Evolutionary conservation across 306 rosid species (phyloP).

Genomic region (Abrus pulchellus): DNA sequence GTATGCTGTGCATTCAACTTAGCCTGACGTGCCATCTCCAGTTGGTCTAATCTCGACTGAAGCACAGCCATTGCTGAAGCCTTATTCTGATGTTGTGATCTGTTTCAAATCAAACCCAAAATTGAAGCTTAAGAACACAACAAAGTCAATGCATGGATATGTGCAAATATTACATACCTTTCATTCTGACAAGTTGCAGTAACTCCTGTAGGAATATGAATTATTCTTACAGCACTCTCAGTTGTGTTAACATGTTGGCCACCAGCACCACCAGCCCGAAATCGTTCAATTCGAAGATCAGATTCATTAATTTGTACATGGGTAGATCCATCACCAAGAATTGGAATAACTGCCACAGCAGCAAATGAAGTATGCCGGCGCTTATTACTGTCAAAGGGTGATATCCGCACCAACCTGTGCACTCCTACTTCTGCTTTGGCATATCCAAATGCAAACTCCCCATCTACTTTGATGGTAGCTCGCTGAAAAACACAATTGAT

Average conservation of each 20-base stretch:
- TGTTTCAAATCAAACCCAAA: constrained; percentile 50
- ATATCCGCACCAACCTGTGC: constrained; percentile 93
- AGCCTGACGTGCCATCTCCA: constrained; percentile 91
- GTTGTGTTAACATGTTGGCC: constrained; percentile 96
- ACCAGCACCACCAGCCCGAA: constrained; percentile 93
- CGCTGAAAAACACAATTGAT: constrained; percentile 65
- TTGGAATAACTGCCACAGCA: constrained; percentile 97
- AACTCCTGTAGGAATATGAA: constrained; percentile 91
- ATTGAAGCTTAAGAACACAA: constrained; percentile 19
- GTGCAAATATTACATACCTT: constrained; percentile 59
- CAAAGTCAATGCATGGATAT: constrained; percentile 11
- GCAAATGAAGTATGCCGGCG: constrained; percentile 98
- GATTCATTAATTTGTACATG: constrained; percentile 89
- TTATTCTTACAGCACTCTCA: constrained; percentile 92
- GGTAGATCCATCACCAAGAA: constrained; percentile 71
- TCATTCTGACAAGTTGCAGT: constrained; percentile 96
- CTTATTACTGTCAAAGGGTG: constrained; percentile 93
- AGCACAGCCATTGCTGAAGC: constrained; percentile 96
- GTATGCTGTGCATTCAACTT: constrained; percentile 86
- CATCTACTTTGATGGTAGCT: constrained; percentile 95
- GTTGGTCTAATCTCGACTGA: constrained; percentile 91
- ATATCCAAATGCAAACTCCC: constrained; percentile 94
- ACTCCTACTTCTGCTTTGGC: constrained; percentile 99
- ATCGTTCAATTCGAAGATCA: constrained; percentile 93
- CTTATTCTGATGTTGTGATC: constrained; percentile 94